phyloP scores from a whole-genome alignment of 345 rosid genomes.

The Iberis pinnata region DNA sequence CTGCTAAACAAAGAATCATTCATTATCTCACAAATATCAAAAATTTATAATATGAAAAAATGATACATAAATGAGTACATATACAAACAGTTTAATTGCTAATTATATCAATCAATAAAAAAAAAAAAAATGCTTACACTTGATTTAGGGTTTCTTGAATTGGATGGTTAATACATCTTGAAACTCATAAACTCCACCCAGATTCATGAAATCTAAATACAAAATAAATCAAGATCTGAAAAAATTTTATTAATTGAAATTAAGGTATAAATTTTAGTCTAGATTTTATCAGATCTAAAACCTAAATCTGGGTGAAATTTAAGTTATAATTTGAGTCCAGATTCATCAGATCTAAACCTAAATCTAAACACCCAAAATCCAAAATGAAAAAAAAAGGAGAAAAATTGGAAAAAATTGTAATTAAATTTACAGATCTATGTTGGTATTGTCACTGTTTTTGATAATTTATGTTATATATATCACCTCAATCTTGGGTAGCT shows the following conservation, averaged over 20 bases:
- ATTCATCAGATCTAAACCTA: constrained; percentile 43
- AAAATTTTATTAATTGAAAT: constrained; percentile 13
- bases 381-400: constrained; percentile 18
- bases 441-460: constrained; percentile 3
- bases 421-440: constrained; percentile 26
- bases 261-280: background rate
- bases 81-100: too few relatives aligned
- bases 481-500: constrained; percentile 12
- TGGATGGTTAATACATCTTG: constrained; percentile 31
- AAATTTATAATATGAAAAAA: too few relatives aligned
- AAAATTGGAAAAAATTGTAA: too few relatives aligned
- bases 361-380: constrained; percentile 24
- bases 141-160: constrained; percentile 35
- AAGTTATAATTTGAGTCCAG: constrained; percentile 9
- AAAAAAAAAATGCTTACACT: constrained; percentile 30
- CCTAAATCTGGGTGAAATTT: background rate
- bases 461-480: background rate
- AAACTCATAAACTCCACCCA: constrained; percentile 32
- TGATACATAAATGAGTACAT: too few relatives aligned
- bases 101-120: too few relatives aligned
- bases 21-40: too few relatives aligned
- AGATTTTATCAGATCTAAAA: too few relatives aligned
- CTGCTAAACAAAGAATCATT: background rate
- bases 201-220: constrained; percentile 14
- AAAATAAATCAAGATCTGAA: constrained; percentile 7